Base-by-base conservation (phyloP, 2,329 filamentous ascomycete genomes). In the Aspergillaceae sp. region DNA sequence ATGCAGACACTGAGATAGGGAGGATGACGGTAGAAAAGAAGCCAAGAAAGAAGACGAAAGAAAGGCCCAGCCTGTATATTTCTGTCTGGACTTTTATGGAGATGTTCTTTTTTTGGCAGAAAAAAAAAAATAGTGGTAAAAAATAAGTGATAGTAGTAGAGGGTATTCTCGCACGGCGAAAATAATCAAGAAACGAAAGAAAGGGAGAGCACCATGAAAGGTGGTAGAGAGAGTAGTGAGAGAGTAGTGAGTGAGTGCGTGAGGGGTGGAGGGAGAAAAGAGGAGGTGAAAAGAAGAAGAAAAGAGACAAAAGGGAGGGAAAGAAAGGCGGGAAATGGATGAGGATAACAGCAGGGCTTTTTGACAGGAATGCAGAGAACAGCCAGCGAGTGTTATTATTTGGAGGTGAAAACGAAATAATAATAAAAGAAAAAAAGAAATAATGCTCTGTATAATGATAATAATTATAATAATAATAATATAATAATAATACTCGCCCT, bases 41-140 rank as follows among this genome's bases (percentile, higher is more conserved):
- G 48, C 52, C 32, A 53, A 47, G 51, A 56, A 58, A 51, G 57
- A 53, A 19, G 19, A 19, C 19, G 19, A 19, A 19, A 60, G 63
- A 58, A 61, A 61, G 64, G 57, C 64, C 36, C 63, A 62, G 63
- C 64, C 62, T 55, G 48, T 54, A 57, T 56, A 51, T 51, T 57
- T 55, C 54, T 55, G 60, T 62, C 58, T 41, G 10, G 11, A 11
- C 30, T 19, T 41, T 41, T 41, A 10, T n/a, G 7, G 38, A 26
- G 10, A 8, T 41, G n/a, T 29, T 41, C 30, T 9, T 41, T 32
- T 41, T 41, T 41, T 41, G n/a, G 28, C 26, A 11, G n/a, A 30
- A n/a, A 40, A 40, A 40, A 60, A 55, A 46, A 48, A 51, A 51
- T 52, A 54, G 51, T 37, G 10, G 44, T 40, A 36, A 19, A 19